These are phyloP conservation scores for Melampsora medusae DNA, from an alignment of 1,284 basidiomycete genomes.

Conservation along the genomic window DNA sequence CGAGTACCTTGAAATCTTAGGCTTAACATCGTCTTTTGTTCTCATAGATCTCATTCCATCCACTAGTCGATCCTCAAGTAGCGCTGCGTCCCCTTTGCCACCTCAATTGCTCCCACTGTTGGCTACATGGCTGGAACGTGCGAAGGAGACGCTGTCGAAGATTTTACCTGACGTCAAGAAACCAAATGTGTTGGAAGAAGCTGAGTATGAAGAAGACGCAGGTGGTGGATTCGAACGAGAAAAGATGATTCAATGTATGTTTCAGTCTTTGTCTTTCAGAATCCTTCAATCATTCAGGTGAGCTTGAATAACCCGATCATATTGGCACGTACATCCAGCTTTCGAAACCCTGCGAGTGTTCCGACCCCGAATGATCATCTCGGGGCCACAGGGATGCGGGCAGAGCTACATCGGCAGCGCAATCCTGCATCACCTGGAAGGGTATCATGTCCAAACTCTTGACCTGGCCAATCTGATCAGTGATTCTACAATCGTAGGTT, in stretches of 20 bases:
- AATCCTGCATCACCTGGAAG: constrained; percentile 87
- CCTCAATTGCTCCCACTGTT: constrained; percentile 81
- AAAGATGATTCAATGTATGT: constrained; percentile 79
- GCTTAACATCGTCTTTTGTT: not conserved
- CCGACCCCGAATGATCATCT: constrained; percentile 80
- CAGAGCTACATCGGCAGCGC: constrained; percentile 86
- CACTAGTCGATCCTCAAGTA: constrained; percentile 83
- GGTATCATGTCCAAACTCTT: constrained; percentile 88
- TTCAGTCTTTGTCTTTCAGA: not conserved
- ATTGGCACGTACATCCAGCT: constrained; percentile 59
- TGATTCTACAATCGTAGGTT: constrained; percentile 76
- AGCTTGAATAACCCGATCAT: not conserved
- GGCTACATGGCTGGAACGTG: constrained; percentile 65
- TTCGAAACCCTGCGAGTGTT: constrained; percentile 89
- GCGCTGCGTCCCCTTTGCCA: constrained; percentile 79
- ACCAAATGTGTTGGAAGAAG: constrained; percentile 73
- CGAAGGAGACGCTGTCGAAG: constrained; percentile 66
- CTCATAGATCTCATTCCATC: constrained; percentile 81
- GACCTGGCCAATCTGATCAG: constrained; percentile 85
- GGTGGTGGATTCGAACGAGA: constrained; percentile 61
- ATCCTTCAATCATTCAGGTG: no score
- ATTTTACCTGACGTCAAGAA: constrained; percentile 56
- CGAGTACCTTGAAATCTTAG: not conserved
- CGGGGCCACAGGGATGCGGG: constrained; percentile 82
- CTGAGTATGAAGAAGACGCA: constrained; percentile 68